phyloP scores from a whole-genome alignment of 1,284 basidiomycete genomes.

The Ustilago loliicola region DNA sequence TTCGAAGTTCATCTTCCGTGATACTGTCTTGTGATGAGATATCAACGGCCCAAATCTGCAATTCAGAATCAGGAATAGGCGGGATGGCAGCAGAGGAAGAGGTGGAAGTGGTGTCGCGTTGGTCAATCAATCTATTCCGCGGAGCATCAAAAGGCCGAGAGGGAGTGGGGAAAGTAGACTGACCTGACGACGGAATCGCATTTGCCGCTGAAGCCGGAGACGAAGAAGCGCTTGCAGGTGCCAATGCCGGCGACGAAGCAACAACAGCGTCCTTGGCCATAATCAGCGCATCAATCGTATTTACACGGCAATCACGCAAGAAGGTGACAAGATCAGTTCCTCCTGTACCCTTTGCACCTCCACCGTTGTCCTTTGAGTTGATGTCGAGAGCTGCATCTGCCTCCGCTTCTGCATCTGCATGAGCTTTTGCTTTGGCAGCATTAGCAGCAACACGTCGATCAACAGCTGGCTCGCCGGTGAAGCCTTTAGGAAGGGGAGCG shows the following conservation, averaged over 20 bases:
- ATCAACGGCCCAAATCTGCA: conserved; percentile 58
- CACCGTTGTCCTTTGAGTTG: conserved; percentile 30
- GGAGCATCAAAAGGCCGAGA: not conserved
- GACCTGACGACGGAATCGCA: conserved; percentile 38
- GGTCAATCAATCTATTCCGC: conserved; percentile 30
- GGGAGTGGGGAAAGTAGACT: conserved; percentile 20
- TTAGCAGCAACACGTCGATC: conserved; percentile 29
- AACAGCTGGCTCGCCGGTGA: conserved; percentile 39
- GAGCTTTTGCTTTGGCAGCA: conserved; percentile 17
- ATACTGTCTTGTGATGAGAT: conserved; percentile 22
- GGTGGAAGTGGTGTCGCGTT: not conserved
- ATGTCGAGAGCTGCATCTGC: conserved; percentile 36
- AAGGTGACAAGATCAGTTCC: conserved; percentile 66
- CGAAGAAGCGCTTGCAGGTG: not conserved
- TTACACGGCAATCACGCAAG: conserved; percentile 61
- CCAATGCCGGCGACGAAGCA: conserved; percentile 3
- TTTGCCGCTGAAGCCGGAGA: not conserved
- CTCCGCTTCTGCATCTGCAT: conserved; percentile 25
- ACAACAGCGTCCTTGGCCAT: conserved; percentile 29
- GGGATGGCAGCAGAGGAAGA: not conserved
- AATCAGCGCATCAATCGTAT: conserved; percentile 62
- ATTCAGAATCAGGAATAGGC: conserved; percentile 7
- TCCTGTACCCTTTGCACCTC: conserved; percentile 62
- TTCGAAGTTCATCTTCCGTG: conserved; percentile 12
- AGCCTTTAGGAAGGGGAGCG: conserved; percentile 48